Conservation (phyloP, 2,329 filamentous ascomycete genomes). For the Sphaceloma murrayae region DNA sequence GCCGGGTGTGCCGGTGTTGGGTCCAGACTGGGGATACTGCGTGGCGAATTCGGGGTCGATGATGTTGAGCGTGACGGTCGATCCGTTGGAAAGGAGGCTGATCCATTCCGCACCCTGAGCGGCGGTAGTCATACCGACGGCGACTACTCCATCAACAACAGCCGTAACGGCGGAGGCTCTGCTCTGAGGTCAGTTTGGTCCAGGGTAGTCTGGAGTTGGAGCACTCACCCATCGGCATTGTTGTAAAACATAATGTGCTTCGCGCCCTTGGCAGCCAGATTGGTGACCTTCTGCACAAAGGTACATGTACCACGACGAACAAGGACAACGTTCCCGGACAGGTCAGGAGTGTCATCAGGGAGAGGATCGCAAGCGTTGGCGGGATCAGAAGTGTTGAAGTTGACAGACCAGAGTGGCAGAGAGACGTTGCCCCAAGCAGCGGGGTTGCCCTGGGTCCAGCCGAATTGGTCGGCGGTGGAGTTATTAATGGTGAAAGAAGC, state of each 20-base stretch:
- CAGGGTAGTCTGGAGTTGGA: too few species aligned
- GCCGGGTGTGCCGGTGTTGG: conserved; percentile 36
- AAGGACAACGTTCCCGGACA: conserved; percentile 50
- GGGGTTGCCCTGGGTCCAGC: conserved; percentile 30
- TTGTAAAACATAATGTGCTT: conserved; percentile 56
- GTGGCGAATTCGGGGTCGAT: conserved; percentile 21
- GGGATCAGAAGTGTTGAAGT: conserved; percentile 40
- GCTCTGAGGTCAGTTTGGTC: neutral
- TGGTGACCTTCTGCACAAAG: conserved; percentile 46
- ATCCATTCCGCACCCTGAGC: conserved; percentile 22
- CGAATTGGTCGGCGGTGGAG: conserved; percentile 28
- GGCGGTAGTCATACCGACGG: conserved; percentile 23
- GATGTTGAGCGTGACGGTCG: conserved; percentile 21
- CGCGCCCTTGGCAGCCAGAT: conserved; percentile 47
- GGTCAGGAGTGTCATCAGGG: conserved; percentile 46
- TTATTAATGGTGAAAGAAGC: conserved; percentile 29
- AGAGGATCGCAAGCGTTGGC: conserved; percentile 46
- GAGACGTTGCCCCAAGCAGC: conserved; percentile 30
- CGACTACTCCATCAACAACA: conserved; percentile 19
- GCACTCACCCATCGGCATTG: conserved; percentile 26
- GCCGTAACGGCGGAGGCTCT: conserved; percentile 19
- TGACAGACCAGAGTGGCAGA: conserved; percentile 31
- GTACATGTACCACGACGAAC: conserved; percentile 51
- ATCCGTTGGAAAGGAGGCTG: conserved; percentile 19
- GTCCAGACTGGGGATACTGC: conserved; percentile 17